phyloP scores from a whole-genome alignment of 1,139 yeast species.

The Blastobotrys raffinosifermentans region DNA sequence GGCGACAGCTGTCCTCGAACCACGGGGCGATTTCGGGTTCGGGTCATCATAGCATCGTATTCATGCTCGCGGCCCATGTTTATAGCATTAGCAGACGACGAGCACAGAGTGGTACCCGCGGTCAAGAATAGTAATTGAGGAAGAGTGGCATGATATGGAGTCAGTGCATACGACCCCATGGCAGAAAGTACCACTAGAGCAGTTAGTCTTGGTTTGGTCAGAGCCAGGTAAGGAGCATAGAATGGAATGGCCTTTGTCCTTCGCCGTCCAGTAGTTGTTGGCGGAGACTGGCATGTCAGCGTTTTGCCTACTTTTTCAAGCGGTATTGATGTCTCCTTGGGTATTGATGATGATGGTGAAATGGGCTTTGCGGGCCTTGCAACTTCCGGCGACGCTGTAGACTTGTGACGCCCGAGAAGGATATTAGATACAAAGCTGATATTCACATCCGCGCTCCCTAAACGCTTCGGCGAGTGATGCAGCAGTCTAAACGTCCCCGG shows the following conservation, averaged over 20 bases:
- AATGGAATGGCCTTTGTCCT: constrained; percentile 9
- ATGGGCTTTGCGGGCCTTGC: too few relatives aligned
- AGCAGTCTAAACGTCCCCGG: too few relatives aligned
- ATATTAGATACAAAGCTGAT: too few relatives aligned
- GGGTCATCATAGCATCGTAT: constrained; percentile 78
- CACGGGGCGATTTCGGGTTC: constrained; percentile 88
- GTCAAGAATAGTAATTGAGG: constrained; percentile 67
- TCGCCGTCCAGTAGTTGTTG: constrained; percentile 1
- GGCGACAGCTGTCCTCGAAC: constrained; percentile 78
- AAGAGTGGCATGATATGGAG: constrained; percentile 74
- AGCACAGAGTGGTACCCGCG: constrained; percentile 77
- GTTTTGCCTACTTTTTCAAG: too few relatives aligned
- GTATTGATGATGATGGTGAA: too few relatives aligned
- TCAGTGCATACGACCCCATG: constrained; percentile 87
- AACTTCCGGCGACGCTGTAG: too few relatives aligned
- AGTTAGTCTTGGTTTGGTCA: constrained; percentile 85
- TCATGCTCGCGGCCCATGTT: constrained; percentile 96
- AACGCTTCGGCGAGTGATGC: too few relatives aligned
- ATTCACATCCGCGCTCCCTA: too few relatives aligned
- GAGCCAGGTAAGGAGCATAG: constrained; percentile 49
- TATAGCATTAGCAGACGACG: constrained; percentile 94
- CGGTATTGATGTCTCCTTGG: too few relatives aligned
- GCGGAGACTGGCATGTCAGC: constrained; percentile 24
- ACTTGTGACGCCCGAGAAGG: too few relatives aligned
- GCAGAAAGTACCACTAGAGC: constrained; percentile 85